A percentile compares a stretch with the other conserved stretches of the same genome.
Evolutionary conservation across 2,329 filamentous ascomycete species (phyloP).

Genomic region (Phyllosticta citrichinensis): DNA sequence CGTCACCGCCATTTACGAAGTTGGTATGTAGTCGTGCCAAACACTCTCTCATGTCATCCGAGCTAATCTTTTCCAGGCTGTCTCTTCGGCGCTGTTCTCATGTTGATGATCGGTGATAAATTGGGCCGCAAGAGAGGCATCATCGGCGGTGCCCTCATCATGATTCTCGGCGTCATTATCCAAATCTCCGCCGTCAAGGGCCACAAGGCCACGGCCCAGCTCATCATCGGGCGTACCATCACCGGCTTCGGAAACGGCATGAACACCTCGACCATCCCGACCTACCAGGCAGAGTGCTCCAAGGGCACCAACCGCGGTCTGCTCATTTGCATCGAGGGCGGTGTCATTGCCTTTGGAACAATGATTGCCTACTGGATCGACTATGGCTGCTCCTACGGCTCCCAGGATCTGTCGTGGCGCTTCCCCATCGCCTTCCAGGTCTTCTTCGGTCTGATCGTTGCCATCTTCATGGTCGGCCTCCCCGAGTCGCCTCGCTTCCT

Average conservation of each 20-base stretch:
- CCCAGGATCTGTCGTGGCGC: conserved; percentile 32
- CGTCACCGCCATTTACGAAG: conserved; percentile 43
- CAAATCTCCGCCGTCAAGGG: conserved; percentile 27
- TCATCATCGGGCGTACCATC: conserved; percentile 43
- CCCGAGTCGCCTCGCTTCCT: conserved; percentile 54
- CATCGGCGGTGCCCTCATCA: conserved; percentile 31
- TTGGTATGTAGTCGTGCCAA: conserved; percentile 26
- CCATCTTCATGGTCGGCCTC: conserved; percentile 33
- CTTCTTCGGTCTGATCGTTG: conserved; percentile 38
- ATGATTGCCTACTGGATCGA: conserved; percentile 42
- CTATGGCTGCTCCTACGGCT: conserved; percentile 25
- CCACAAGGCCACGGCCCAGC: conserved; percentile 34
- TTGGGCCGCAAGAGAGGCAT: conserved; percentile 35
- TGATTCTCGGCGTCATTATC: conserved; percentile 35
- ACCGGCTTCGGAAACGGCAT: conserved; percentile 47
- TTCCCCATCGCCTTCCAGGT: conserved; percentile 46
- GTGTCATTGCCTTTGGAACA: conserved; percentile 42
- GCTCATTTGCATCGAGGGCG: conserved; percentile 50
- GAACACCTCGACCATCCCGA: conserved; percentile 46
- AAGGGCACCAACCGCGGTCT: conserved; percentile 49
- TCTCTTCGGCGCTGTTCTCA: conserved; percentile 31
- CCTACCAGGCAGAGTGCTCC: conserved; percentile 45
- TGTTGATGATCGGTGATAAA: conserved; percentile 29
- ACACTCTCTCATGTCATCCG: conserved; percentile 14
- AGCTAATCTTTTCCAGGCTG: conserved; percentile 16